A percentile compares a stretch with the other conserved stretches of the same genome.
Conservation (phyloP, 2,329 filamentous ascomycete genomes). For the Lasiodiplodia citricola region DNA sequence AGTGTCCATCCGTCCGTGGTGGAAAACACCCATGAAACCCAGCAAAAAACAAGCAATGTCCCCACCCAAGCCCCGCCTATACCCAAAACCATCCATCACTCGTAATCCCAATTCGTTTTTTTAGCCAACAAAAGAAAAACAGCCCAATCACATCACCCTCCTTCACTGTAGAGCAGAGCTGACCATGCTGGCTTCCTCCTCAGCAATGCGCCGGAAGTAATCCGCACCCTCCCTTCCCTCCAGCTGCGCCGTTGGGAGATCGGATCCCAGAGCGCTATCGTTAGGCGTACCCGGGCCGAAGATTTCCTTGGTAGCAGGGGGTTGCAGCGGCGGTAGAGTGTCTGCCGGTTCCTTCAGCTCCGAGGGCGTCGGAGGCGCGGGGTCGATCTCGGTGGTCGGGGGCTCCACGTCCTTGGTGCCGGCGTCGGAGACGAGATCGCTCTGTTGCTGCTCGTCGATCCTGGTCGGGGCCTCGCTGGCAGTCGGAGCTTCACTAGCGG, state of each 20-base stretch:
- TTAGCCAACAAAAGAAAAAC: neutral
- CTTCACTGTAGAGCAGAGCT: slow-evolving; percentile 6
- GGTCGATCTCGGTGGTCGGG: slow-evolving; percentile 17
- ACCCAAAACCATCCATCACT: neutral
- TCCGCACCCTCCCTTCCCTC: slow-evolving; percentile 36
- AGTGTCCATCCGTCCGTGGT: slow-evolving; percentile 4
- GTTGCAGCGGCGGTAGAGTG: slow-evolving; percentile 32
- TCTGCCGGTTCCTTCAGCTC: slow-evolving; percentile 36
- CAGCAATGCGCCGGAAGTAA: slow-evolving; percentile 43
- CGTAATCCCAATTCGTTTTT: neutral
- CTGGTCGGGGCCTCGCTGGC: neutral
- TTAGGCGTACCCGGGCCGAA: slow-evolving; percentile 29
- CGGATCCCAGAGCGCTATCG: slow-evolving; percentile 46
- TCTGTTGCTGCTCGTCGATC: neutral
- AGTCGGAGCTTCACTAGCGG: neutral
- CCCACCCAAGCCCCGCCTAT: neutral
- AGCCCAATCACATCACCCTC: neutral
- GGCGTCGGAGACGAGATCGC: neutral
- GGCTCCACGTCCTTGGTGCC: slow-evolving; percentile 21
- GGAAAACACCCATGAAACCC: neutral
- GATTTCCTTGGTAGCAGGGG: slow-evolving; percentile 11
- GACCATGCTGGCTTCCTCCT: slow-evolving; percentile 38
- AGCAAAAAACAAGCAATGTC: neutral
- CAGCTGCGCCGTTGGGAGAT: slow-evolving; percentile 40
- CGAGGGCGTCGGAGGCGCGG: neutral